Percentiles rank a stretch among this genome's conserved stretches.
Evolutionary conservation across 441 rosid genomes (phyloP).

Genomic region (Populus tomentosa): DNA sequence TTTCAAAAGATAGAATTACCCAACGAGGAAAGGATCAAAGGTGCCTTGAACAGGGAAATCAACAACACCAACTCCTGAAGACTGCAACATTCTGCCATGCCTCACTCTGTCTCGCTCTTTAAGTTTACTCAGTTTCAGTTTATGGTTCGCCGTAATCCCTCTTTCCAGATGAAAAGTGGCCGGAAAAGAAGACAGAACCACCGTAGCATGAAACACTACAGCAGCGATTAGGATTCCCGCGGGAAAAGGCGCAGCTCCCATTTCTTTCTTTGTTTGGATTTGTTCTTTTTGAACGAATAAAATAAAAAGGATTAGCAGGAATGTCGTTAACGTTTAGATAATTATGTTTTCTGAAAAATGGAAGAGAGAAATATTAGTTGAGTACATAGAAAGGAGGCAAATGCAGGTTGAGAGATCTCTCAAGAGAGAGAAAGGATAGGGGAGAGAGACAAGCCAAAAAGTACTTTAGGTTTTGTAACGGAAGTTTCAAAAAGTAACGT

Average conservation of each 20-base stretch:
- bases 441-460: background rate
- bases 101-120: slow-evolving; percentile 58
- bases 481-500: background rate
- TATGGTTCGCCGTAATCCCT: slow-evolving; percentile 50
- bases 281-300: background rate
- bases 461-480: background rate
- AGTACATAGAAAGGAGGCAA: slow-evolving; percentile 4
- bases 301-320: background rate
- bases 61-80: slow-evolving; percentile 50
- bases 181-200: slow-evolving; percentile 41
- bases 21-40: slow-evolving; percentile 80
- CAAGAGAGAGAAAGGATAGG: background rate
- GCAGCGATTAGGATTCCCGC: slow-evolving; percentile 28
- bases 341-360: background rate
- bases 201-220: slow-evolving; percentile 20
- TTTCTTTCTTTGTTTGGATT: slow-evolving; percentile 2
- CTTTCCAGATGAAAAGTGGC: slow-evolving; percentile 59
- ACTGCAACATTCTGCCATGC: slow-evolving; percentile 72
- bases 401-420: background rate
- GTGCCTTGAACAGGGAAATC: slow-evolving; percentile 83
- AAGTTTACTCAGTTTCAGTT: slow-evolving; percentile 51
- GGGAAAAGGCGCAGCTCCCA: slow-evolving; percentile 28
- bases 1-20: slow-evolving; percentile 38
- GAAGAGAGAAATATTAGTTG: background rate
- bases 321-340: background rate